phyloP scores from a whole-genome alignment of 2,329 filamentous ascomycete species.

The Ophiostoma sp. region DNA sequence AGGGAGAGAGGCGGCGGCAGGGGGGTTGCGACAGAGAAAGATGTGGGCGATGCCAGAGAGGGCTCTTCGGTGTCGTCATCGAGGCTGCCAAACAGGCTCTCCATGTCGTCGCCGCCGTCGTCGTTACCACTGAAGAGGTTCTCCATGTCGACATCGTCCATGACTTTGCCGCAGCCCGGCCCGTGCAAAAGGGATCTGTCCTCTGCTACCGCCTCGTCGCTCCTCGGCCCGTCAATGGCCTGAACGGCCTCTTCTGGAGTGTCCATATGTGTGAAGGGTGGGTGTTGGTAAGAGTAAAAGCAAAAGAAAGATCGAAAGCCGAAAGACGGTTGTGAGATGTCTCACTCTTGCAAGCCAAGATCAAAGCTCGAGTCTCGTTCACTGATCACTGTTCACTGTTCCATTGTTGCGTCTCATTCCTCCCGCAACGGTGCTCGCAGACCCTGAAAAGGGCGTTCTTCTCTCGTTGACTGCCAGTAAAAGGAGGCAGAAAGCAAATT shows the following conservation, averaged over 20 bases:
- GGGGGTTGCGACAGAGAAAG: background rate
- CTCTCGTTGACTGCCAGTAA: background rate
- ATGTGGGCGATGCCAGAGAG: background rate
- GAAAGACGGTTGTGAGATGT: constrained; percentile 2
- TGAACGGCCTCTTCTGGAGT: background rate
- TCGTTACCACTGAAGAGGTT: constrained; percentile 7
- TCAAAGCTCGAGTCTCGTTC: background rate
- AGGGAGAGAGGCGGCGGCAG: background rate
- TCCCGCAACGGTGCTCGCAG: background rate
- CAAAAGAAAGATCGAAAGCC: background rate
- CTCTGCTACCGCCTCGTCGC: background rate
- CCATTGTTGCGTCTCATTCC: constrained; percentile 9
- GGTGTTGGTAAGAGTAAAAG: background rate
- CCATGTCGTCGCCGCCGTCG: constrained; percentile 16
- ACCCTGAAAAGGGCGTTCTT: background rate
- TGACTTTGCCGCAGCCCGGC: background rate
- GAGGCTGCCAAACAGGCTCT: constrained; percentile 19
- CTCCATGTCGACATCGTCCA: background rate
- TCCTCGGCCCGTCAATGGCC: background rate
- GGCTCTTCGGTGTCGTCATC: constrained; percentile 9
- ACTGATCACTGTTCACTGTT: constrained; percentile 2
- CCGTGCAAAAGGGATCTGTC: background rate
- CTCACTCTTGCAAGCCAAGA: background rate
- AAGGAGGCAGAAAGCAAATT: background rate
- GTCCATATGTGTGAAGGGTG: background rate